Evolutionary conservation across 768 basidiomycete genomes (phyloP).

Genomic region (Suillus variegatus): DNA sequence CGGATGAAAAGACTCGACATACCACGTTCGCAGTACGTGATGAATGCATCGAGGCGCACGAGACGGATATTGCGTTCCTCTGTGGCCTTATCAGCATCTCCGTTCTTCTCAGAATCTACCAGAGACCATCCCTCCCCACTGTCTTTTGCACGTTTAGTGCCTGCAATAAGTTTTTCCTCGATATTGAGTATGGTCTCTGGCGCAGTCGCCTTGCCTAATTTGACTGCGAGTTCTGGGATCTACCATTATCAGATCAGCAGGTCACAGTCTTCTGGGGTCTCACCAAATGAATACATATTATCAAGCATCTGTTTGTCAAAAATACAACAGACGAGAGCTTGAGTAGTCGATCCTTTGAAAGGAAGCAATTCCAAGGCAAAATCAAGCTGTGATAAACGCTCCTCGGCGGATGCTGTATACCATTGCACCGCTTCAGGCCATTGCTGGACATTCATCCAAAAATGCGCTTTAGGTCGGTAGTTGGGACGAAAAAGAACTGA

Average conservation of each 20-base stretch:
- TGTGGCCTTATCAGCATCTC: neutral
- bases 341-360: neutral
- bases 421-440: slow-evolving; percentile 6
- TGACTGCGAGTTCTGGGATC: neutral
- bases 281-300: neutral
- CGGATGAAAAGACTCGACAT: neutral
- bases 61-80: neutral
- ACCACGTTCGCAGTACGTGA: neutral
- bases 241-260: neutral
- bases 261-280: neutral
- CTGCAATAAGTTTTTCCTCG: neutral
- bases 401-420: neutral
- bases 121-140: neutral
- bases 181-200: neutral
- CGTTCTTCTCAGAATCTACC: neutral
- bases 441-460: neutral
- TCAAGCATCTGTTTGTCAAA: neutral
- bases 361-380: neutral
- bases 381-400: neutral
- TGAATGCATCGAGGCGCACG: neutral
- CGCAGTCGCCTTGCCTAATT: neutral
- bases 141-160: neutral
- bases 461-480: slow-evolving; percentile 6
- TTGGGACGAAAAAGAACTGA: slow-evolving; percentile 5
- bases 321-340: neutral